Percentiles rank a stretch among this genome's conserved stretches.
phyloP scores from a whole-genome alignment of 2,329 filamentous ascomycete species.

The Phaeosphaeriaceae sp. region DNA sequence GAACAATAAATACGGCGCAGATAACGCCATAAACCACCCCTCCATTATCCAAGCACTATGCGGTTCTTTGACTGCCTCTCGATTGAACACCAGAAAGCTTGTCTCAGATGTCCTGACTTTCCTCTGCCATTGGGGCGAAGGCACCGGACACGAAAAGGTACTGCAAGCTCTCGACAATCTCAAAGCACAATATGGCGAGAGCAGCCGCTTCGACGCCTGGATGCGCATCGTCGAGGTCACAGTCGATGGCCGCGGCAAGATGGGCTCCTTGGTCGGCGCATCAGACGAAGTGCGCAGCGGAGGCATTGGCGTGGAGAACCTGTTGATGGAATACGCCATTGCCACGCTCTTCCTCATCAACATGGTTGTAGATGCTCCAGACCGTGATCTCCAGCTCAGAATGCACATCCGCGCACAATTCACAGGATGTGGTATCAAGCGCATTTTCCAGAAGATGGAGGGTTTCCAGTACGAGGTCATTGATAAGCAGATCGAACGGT shows the following conservation, averaged over 20 bases:
- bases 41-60: slow-evolving; percentile 88
- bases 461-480: slow-evolving; percentile 97
- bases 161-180: slow-evolving; percentile 91
- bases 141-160: slow-evolving; percentile 89
- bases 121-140: slow-evolving; percentile 90
- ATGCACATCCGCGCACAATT: slow-evolving; percentile 97
- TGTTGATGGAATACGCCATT: slow-evolving; percentile 98
- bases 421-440: slow-evolving; percentile 92
- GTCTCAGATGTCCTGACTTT: slow-evolving; percentile 97
- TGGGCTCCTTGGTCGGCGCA: slow-evolving; percentile 96
- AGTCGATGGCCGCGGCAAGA: slow-evolving; percentile 94
- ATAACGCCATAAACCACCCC: slow-evolving; percentile 89
- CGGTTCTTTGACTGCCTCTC: slow-evolving; percentile 84
- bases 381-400: slow-evolving; percentile 85
- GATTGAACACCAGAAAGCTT: slow-evolving; percentile 89
- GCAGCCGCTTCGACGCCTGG: slow-evolving; percentile 96
- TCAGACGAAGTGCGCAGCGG: slow-evolving; percentile 96
- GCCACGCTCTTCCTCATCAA: slow-evolving; percentile 95
- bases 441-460: slow-evolving; percentile 95
- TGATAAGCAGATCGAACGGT: slow-evolving; percentile 96
- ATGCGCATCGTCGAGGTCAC: slow-evolving; percentile 98
- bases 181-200: slow-evolving; percentile 86
- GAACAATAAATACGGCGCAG: slow-evolving; percentile 99
- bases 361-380: slow-evolving; percentile 91
- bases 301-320: slow-evolving; percentile 97